A percentile compares a stretch with the other conserved stretches of the same genome.
Conservation (phyloP, 305 asterid species). For the Rubia peregrina region DNA sequence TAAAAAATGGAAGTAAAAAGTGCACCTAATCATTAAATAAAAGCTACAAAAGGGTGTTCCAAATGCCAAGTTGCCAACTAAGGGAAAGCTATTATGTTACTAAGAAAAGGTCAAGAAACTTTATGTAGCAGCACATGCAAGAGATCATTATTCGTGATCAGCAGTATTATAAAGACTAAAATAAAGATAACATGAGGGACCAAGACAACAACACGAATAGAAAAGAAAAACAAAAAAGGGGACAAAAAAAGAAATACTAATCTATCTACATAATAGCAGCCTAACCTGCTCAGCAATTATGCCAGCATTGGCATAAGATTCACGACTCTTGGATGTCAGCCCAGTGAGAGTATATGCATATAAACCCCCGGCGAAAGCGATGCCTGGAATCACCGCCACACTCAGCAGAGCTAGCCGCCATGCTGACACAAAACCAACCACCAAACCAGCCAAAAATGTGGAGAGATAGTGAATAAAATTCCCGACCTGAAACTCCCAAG, state of each 20-base stretch:
- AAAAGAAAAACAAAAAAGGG: not conserved
- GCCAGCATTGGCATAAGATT: slow-evolving; percentile 94
- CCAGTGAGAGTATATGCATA: slow-evolving; percentile 94
- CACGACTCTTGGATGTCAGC: slow-evolving; percentile 92
- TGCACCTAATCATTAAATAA: slow-evolving; percentile 2
- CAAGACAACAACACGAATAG: slow-evolving; percentile 6
- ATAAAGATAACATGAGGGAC: slow-evolving; percentile 20
- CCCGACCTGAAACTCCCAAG: slow-evolving; percentile 60
- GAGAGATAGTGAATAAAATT: slow-evolving; percentile 97
- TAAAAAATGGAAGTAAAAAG: slow-evolving; percentile 2
- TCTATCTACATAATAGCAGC: not conserved
- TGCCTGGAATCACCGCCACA: slow-evolving; percentile 97
- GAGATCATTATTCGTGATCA: slow-evolving; percentile 21
- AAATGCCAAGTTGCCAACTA: slow-evolving; percentile 18
- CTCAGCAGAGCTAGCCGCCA: slow-evolving; percentile 95
- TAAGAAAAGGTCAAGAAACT: slow-evolving; percentile 23
- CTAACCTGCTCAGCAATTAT: slow-evolving; percentile 96
- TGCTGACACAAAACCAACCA: slow-evolving; percentile 97
- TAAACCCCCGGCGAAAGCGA: slow-evolving; percentile 95
- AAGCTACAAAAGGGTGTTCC: slow-evolving; percentile 9
- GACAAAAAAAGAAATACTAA: not conserved
- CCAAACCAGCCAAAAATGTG: slow-evolving; percentile 95
- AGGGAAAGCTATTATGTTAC: slow-evolving; percentile 6
- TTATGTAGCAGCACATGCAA: slow-evolving; percentile 28
- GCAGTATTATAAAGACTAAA: slow-evolving; percentile 4